Evolutionary conservation across 768 basidiomycete species (phyloP).

Genomic region (Mrakia gelida): DNA sequence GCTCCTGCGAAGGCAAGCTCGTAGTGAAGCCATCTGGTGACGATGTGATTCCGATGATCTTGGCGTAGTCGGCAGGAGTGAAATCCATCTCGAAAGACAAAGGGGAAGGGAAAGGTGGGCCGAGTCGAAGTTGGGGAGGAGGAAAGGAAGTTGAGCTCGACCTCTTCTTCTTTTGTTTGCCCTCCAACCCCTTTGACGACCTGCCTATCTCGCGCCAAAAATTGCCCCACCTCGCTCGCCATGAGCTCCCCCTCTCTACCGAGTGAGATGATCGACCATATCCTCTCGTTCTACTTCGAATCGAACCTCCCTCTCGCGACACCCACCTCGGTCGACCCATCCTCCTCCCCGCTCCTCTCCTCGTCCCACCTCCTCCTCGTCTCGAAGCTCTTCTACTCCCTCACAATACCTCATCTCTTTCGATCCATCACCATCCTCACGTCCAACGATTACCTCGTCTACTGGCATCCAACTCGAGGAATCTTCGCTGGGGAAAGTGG

Average conservation of each 20-base stretch:
- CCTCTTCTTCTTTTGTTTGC: not conserved
- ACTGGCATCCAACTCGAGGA: not conserved
- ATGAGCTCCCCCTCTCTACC: no score
- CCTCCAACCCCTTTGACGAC: not conserved
- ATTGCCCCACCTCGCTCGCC: no score
- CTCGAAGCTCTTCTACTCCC: not conserved
- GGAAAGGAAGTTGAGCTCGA: not conserved
- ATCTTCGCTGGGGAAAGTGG: not conserved
- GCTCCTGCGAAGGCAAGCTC: no score
- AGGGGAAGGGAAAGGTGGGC: no score
- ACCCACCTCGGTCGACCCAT: no score
- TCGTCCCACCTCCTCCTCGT: not conserved
- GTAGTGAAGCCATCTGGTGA: no score
- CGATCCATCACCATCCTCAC: constrained; percentile 3
- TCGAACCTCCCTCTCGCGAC: not conserved
- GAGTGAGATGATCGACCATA: not conserved
- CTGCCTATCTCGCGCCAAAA: no score
- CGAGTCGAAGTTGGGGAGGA: no score
- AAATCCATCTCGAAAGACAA: no score
- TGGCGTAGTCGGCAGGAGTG: no score
- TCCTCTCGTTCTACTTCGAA: not conserved
- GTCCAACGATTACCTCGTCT: not conserved
- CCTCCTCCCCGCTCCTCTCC: not conserved
- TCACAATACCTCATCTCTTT: not conserved
- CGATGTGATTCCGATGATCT: no score